Base-by-base conservation (phyloP, 31 red algal species). In the Endocladia muricata region DNA sequence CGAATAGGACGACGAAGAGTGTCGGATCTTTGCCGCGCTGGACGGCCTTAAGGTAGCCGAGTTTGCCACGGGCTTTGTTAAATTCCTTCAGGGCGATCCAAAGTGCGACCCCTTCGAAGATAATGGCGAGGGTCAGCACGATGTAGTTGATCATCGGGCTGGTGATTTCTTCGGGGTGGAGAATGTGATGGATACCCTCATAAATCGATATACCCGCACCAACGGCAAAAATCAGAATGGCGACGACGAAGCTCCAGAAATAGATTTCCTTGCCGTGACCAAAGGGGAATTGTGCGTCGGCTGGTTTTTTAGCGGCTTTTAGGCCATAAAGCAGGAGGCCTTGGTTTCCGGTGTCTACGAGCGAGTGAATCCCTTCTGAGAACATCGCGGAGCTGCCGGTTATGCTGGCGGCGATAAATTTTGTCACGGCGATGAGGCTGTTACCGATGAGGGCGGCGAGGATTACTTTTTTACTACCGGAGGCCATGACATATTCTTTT, bases 341-440 rank as follows among this genome's bases (percentile, higher is more conserved):
- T 15, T n/a, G 13, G n/a, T 52, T 52, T 52, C 47, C 47, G 11
- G 47, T 52, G 47, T 52, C 47, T 52, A 52, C 47, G 11, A 52
- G n/a, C n/a, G 47, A 52, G 47, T 52, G 47, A 52, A 52, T 52
- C n/a, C 47, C 47, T 52, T 52, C 47, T 15, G 47, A 52, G 47
- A 52, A 15, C 47, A 52, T 52, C 13, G 47, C n/a, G n/a, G 47
- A 52, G 47, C 13, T 15, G n/a, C n/a, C n/a, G 47, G 47, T 52
- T 15, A 52, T 15, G 47, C 13, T 15, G 11, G 13, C 47, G 11
- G 47, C 47, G 11, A 52, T 52, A 52, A 52, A 52, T n/a, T 52
- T 52, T 15, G 13, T 52, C 13, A 52, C n/a, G n/a, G 47, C 47
- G n/a, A 52, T 52, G 13, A 52, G n/a, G 11, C 13, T 52, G n/a